A percentile compares a stretch with the other conserved stretches of the same genome.
phyloP scores from a whole-genome alignment of 805 yeast species.

The Trichomonascus vanleenenianus region DNA sequence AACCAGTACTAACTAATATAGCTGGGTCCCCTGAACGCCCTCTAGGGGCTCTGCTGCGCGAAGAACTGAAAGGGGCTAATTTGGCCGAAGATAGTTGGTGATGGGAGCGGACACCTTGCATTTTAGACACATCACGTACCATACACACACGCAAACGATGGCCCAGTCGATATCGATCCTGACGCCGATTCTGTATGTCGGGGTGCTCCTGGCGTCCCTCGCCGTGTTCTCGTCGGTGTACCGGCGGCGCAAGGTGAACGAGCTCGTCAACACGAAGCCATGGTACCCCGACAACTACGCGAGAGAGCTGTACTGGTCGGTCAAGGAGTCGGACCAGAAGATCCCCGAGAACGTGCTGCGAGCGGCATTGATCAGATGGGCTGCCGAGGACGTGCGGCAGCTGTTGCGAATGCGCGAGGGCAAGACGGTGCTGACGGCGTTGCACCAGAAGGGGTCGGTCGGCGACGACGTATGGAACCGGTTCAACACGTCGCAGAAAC shows the following conservation, averaged over 20 bases:
- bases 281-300: conserved; percentile 62
- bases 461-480: conserved; percentile 86
- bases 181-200: conserved; percentile 74
- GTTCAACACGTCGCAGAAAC: conserved; percentile 64
- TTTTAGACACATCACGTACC: background rate
- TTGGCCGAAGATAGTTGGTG: background rate
- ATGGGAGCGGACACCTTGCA: background rate
- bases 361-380: conserved; percentile 58
- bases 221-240: conserved; percentile 62
- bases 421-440: conserved; percentile 56
- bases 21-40: too few relatives aligned
- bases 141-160: conserved; percentile 13
- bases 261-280: conserved; percentile 55
- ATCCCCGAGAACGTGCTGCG: conserved; percentile 74
- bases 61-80: too few relatives aligned
- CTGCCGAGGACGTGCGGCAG: conserved; percentile 84
- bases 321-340: conserved; percentile 41
- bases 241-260: conserved; percentile 46
- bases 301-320: conserved; percentile 51
- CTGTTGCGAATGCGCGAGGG: conserved; percentile 74
- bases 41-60: too few relatives aligned
- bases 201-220: conserved; percentile 57
- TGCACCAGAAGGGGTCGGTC: conserved; percentile 82
- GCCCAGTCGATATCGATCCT: conserved; percentile 44
- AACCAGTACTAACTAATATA: too few relatives aligned